These are phyloP conservation scores for Sutorius australiensis DNA, from an alignment of 768 basidiomycete genomes.

Conservation along the genomic window DNA sequence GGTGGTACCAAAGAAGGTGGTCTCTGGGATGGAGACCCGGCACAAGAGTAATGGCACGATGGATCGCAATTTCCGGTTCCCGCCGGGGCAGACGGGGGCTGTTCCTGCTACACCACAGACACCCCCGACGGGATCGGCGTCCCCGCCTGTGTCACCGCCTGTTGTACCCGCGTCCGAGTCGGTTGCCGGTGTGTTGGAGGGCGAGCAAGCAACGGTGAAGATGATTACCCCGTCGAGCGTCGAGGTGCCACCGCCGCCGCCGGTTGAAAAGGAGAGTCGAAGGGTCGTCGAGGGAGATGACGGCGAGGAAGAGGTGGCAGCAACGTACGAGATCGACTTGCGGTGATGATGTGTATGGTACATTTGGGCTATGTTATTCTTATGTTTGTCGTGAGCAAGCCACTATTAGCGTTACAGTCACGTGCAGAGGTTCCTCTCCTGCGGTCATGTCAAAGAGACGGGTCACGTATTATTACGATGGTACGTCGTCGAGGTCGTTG, in stretches of 20 bases:
- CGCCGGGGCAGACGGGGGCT: constrained; percentile 27
- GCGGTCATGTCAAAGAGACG: constrained; percentile 60
- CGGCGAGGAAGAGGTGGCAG: constrained; percentile 71
- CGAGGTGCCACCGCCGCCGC: constrained; percentile 78
- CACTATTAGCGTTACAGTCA: constrained; percentile 1
- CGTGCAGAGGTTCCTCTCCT: constrained; percentile 2
- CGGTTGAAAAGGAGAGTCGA: constrained; percentile 65
- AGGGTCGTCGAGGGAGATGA: constrained; percentile 47
- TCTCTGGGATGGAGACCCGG: constrained; percentile 13
- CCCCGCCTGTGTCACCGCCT: constrained; percentile 27
- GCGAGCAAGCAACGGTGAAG: constrained; percentile 16
- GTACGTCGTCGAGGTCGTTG: constrained; percentile 36
- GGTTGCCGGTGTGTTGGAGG: not conserved
- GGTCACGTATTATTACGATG: constrained; percentile 79
- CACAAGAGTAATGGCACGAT: constrained; percentile 67
- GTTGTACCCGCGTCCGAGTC: constrained; percentile 16
- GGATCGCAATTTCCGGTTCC: constrained; percentile 76
- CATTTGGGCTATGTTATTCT: constrained; percentile 9
- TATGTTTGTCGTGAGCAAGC: not conserved
- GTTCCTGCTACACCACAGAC: constrained; percentile 2
- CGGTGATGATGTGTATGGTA: constrained; percentile 30
- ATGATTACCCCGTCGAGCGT: constrained; percentile 60
- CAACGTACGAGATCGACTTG: constrained; percentile 69
- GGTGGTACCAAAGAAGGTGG: constrained; percentile 21
- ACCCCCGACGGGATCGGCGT: constrained; percentile 21